Evolutionary conservation across 371 early-diverging fungal genomes (phyloP).

Genomic region (Syncephalis fuscata): DNA sequence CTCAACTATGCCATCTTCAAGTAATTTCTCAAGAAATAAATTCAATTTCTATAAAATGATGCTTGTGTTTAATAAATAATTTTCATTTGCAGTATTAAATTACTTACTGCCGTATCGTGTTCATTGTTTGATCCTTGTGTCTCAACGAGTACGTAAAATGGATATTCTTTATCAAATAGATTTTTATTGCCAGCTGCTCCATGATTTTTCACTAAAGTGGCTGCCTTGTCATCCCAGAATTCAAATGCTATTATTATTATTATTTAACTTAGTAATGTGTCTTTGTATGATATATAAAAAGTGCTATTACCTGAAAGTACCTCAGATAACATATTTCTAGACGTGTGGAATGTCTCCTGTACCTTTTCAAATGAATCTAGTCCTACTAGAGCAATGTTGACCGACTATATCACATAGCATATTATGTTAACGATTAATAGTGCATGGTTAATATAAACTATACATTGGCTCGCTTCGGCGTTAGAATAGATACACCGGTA

Average conservation of each 20-base stretch:
- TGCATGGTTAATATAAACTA: not conserved
- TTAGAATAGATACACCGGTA: constrained; percentile 69
- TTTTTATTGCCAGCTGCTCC: constrained; percentile 27
- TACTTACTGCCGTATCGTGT: constrained; percentile 66
- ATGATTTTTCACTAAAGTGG: constrained; percentile 53
- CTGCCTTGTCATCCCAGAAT: constrained; percentile 72
- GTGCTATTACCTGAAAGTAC: constrained; percentile 56
- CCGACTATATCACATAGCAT: constrained; percentile 17
- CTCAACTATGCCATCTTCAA: constrained; percentile 44
- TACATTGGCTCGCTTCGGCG: constrained; percentile 41
- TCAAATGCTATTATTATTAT: constrained; percentile 59
- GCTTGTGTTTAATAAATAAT: not conserved
- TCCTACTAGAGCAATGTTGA: constrained; percentile 69
- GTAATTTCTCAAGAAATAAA: constrained; percentile 42
- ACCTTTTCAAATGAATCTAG: constrained; percentile 58
- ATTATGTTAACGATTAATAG: not conserved
- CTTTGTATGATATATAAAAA: not conserved
- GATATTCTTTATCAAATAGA: constrained; percentile 41
- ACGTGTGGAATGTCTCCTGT: constrained; percentile 54
- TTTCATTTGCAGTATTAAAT: no score
- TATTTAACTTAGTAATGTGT: not conserved
- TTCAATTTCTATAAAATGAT: constrained; percentile 36
- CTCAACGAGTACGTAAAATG: constrained; percentile 89
- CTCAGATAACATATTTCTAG: constrained; percentile 70
- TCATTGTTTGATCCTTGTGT: constrained; percentile 83